A percentile compares a stretch with the other conserved stretches of the same genome.
These are phyloP conservation scores for Cutaneotrichosporon mucoides DNA, from an alignment of 1,284 basidiomycete genomes.

Conservation along the genomic window DNA sequence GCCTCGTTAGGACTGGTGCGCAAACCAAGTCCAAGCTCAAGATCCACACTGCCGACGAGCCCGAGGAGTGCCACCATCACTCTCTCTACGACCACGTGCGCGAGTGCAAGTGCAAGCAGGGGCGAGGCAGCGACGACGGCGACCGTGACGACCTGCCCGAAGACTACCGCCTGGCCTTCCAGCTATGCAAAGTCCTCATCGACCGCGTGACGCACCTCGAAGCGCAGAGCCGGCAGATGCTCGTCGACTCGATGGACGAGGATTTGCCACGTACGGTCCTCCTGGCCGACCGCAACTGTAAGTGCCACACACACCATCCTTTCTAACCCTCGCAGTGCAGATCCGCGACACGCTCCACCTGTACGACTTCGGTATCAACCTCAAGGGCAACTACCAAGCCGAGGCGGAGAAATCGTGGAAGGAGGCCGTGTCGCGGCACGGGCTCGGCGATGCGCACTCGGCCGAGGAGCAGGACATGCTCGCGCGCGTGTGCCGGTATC, in stretches of 20 bases:
- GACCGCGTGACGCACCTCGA: conserved; percentile 36
- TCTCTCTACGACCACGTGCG: too few relatives aligned
- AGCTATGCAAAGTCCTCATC: conserved; percentile 34
- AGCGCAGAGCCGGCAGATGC: conserved; percentile 38
- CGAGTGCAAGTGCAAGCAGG: not conserved
- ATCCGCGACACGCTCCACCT: conserved; percentile 32
- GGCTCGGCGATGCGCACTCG: not conserved
- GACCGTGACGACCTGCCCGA: not conserved
- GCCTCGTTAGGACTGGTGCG: too few relatives aligned
- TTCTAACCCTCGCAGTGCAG: too few relatives aligned
- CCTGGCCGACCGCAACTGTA: conserved; percentile 43
- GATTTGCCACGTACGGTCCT: conserved; percentile 37
- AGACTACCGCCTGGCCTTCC: conserved; percentile 16
- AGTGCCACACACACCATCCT: too few relatives aligned
- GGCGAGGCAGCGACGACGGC: too few relatives aligned
- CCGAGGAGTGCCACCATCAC: too few relatives aligned
- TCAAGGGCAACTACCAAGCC: not conserved
- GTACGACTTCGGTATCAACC: conserved; percentile 9
- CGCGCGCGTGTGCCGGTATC: conserved; percentile 34
- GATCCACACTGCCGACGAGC: not conserved
- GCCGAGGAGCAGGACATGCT: conserved; percentile 27
- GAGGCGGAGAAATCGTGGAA: not conserved
- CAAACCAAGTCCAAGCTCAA: not conserved
- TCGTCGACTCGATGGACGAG: conserved; percentile 41
- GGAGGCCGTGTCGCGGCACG: not conserved